Evolutionary conservation across 169 alveolate genomes (phyloP), one percentile per base, ranked within the genome.

Genomic region (Blepharisma undulans): DNA sequence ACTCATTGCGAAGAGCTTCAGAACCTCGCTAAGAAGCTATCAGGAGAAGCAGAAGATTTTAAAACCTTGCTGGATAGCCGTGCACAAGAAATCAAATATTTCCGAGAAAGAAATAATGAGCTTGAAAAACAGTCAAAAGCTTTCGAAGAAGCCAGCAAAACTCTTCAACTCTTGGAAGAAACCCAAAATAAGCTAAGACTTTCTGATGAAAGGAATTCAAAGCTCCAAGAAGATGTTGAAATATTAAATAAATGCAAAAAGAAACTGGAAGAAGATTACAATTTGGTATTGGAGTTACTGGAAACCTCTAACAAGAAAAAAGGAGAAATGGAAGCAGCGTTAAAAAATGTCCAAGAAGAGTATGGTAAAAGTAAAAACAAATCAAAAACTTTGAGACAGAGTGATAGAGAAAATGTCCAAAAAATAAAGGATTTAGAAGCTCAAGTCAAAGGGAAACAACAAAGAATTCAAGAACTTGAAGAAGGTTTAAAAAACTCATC

Each of bases 381-480:
- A 29, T 25, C 29, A 29, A 79, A 79, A 22, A 10, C 29, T n/a
- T 32, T 79, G 12, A 33, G 34, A 27, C 29, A 29, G 18, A 33
- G 25, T 29, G 34, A 29, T 22, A 30, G 25, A 5, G 72, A 79
- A 79, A 27, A 30, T n/a, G 87, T 25, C 8, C 30, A 27, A 18
- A 32, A 79, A 79, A 33, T 79, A 29, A 33, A 79, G 18, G 87
- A 79, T 33, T 6, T 79, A 29, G 87, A 79, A 29, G 87, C 87
- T 27, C 61, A 25, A 29, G 61, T 29, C 10, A 79, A 33, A 79
- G 87, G 87, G 8, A 79, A 79, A n/a, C 29, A 27, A 14, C 87
- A 79, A 21, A 27, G 87, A 27, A 79, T 79, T 79, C 87, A 79
- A 79, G 87, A 79, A 79, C 87, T 79, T 22, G 87, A 79, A 79